A percentile compares a stretch with the other conserved stretches of the same genome.
These are phyloP conservation scores for Phialocephala subalpina DNA, from an alignment of 2,329 filamentous ascomycete species.

Conservation along the genomic window DNA sequence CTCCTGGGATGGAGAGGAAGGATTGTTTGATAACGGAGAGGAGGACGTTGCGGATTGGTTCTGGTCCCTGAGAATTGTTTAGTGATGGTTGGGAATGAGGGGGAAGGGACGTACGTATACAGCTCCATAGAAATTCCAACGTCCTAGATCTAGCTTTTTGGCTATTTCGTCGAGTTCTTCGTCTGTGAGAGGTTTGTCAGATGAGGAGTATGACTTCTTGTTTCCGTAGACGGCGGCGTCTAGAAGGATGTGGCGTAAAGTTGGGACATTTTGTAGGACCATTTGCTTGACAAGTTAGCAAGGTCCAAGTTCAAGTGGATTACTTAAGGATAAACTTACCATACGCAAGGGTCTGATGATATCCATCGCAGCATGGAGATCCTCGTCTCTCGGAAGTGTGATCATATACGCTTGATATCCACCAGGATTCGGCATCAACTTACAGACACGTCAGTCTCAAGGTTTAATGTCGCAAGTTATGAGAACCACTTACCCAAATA, in stretches of 20 bases:
- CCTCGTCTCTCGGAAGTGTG: conserved; percentile 51
- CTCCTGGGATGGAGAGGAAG: conserved; percentile 42
- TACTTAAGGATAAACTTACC: background rate
- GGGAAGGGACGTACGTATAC: conserved; percentile 37
- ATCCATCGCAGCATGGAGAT: conserved; percentile 45
- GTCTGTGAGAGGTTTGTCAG: conserved; percentile 46
- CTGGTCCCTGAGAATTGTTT: conserved; percentile 36
- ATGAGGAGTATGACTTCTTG: conserved; percentile 43
- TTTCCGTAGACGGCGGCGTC: conserved; percentile 48
- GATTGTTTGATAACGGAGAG: conserved; percentile 42
- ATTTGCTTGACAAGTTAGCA: conserved; percentile 39
- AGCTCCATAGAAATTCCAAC: conserved; percentile 57
- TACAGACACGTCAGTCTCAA: background rate
- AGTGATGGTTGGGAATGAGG: background rate
- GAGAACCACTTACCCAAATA: conserved; percentile 41
- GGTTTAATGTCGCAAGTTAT: background rate
- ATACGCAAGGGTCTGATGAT: conserved; percentile 50
- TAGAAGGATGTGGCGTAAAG: conserved; percentile 42
- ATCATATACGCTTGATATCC: conserved; percentile 54
- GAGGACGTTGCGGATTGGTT: conserved; percentile 43
- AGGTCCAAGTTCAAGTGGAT: background rate
- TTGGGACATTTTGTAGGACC: conserved; percentile 50
- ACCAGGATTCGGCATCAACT: conserved; percentile 60
- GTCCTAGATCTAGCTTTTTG: conserved; percentile 49
- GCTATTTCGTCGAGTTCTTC: conserved; percentile 51